phyloP scores from a whole-genome alignment of 345 rosid species.

The Trapa bicornis region DNA sequence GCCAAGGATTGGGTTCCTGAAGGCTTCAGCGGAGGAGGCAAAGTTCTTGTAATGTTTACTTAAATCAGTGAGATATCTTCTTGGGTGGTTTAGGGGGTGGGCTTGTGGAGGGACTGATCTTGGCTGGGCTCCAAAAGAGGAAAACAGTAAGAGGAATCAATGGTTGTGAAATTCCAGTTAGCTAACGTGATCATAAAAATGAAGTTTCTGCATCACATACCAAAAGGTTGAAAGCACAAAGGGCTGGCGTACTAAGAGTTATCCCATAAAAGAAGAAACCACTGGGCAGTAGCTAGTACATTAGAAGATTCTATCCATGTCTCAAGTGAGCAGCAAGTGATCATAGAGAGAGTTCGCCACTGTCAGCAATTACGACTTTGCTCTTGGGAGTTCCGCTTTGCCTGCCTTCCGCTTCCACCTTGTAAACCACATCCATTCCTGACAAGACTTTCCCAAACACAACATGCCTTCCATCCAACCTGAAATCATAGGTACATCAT shows the following conservation, averaged over 20 bases:
- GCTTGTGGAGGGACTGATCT: conserved; percentile 58
- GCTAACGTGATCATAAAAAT: too few relatives aligned
- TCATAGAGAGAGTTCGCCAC: conserved; percentile 74
- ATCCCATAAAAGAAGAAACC: too few relatives aligned
- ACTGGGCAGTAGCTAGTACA: too few relatives aligned
- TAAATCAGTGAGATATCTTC: conserved; percentile 72
- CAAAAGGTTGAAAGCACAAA: too few relatives aligned
- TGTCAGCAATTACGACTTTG: conserved; percentile 71
- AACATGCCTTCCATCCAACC: conserved; percentile 94
- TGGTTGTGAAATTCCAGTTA: too few relatives aligned
- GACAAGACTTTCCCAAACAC: conserved; percentile 92
- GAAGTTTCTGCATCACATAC: too few relatives aligned
- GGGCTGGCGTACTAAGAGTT: too few relatives aligned
- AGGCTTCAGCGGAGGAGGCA: conserved; percentile 87
- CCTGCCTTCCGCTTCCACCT: conserved; percentile 81
- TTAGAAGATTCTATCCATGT: too few relatives aligned
- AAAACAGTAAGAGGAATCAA: too few relatives aligned
- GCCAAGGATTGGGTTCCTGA: conserved; percentile 50
- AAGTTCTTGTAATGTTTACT: conserved; percentile 37
- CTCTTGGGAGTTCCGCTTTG: conserved; percentile 80
- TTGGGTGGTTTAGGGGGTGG: conserved; percentile 78
- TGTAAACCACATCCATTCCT: conserved; percentile 93
- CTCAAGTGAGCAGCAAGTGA: too few relatives aligned
- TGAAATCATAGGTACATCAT: conserved; percentile 9
- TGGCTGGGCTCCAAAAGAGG: conserved; percentile 14